phyloP scores from a whole-genome alignment of 2,329 filamentous ascomycete species.

The Penicillium janthinellum region DNA sequence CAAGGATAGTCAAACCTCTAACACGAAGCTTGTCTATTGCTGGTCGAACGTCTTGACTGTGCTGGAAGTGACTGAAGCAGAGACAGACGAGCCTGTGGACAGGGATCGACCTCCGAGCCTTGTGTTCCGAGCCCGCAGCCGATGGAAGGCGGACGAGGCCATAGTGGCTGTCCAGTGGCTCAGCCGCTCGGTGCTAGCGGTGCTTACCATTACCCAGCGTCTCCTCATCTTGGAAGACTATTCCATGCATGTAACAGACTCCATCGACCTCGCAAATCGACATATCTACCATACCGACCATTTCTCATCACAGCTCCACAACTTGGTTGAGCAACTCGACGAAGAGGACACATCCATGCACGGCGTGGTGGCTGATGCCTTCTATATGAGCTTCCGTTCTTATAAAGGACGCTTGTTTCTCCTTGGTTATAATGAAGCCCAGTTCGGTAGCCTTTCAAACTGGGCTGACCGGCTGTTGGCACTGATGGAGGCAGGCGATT shows the following conservation, averaged over 20 bases:
- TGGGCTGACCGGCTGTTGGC: slow-evolving; percentile 94
- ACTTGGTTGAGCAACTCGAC: slow-evolving; percentile 82
- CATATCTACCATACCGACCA: slow-evolving; percentile 90
- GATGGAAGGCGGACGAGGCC: slow-evolving; percentile 92
- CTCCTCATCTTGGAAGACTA: slow-evolving; percentile 90
- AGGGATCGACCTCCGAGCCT: slow-evolving; percentile 77
- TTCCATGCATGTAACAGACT: slow-evolving; percentile 87
- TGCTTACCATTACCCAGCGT: slow-evolving; percentile 91
- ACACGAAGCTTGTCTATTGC: slow-evolving; percentile 88
- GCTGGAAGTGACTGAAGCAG: slow-evolving; percentile 78
- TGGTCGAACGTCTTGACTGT: slow-evolving; percentile 98
- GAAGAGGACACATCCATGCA: slow-evolving; percentile 89
- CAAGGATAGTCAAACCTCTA: slow-evolving; percentile 66
- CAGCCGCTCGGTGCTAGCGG: slow-evolving; percentile 84
- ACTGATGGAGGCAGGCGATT: slow-evolving; percentile 95
- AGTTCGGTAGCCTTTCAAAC: slow-evolving; percentile 89
- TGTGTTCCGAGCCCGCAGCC: slow-evolving; percentile 76
- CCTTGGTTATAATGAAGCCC: slow-evolving; percentile 89
- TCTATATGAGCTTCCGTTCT: slow-evolving; percentile 94
- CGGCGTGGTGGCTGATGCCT: slow-evolving; percentile 93
- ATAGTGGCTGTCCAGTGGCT: slow-evolving; percentile 98
- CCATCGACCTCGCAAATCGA: slow-evolving; percentile 87
- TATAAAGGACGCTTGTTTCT: slow-evolving; percentile 95
- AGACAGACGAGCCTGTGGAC: slow-evolving; percentile 58
- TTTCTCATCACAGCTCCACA: slow-evolving; percentile 84